Base-by-base conservation (phyloP, 768 basidiomycete species). In the Infundibulicybe gibba region DNA sequence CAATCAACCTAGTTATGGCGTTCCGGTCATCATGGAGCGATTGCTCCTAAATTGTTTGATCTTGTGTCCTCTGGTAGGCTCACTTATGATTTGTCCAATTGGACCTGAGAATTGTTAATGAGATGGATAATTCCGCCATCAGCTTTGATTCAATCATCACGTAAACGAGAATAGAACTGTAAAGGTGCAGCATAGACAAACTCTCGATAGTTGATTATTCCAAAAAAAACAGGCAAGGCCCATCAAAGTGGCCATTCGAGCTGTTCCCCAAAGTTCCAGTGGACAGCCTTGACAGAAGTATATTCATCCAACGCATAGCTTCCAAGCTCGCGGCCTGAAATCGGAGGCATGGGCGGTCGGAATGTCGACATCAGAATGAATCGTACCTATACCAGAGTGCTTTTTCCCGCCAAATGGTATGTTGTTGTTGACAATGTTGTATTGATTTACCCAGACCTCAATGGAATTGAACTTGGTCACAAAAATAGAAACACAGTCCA, bases 401-500 rank as follows among this genome's bases (percentile, higher is more conserved):
- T 94, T 95, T 72, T 89, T 95, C 17, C 94, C 95, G 32, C 95
- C 94, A 59, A 97, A 97, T 1, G 95, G 95, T 39, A 93, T 85
- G 49, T 94, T 91, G 63, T 90, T 90, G 67, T 80, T 79, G 47
- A 95, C 64, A 11, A 87, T 35, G 59, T 86, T 88, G 68, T 93
- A 94, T 59, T 91, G 85, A 65, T 97, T 97, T 49, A 94, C 79
- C 93, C 94, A 97, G 35, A 92, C 86, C 85, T 89, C 31, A 41
- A 30, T 40, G 20, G 31, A 14, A 34, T 14, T 21, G 21, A 13
- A 44, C 32, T 34, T 30, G 43, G 38, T 49, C 39, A 50, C 33
- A 47, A 41, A 41, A 41, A 14, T 38, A 38, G 32, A 32, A 49
- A 48, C 40, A 57, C 51, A 43, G 54, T 50, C 41, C 43, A 41